Conservation (phyloP, 441 rosid species). For the Macaranga tanarius region DNA sequence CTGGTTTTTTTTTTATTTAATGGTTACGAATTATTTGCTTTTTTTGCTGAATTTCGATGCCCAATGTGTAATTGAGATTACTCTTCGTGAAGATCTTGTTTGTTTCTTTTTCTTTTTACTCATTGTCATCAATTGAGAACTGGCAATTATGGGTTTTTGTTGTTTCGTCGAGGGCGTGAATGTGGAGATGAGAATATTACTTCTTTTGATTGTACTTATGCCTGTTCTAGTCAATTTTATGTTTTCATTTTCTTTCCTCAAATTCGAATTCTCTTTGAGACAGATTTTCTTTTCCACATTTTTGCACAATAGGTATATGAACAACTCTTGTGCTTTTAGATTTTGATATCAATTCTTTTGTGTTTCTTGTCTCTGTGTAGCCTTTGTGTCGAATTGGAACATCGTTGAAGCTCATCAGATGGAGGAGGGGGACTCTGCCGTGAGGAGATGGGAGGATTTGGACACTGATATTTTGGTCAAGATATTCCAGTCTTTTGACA, state of each 20-base stretch:
- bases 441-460: slow-evolving; percentile 80
- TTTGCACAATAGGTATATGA: background rate
- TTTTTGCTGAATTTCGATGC: background rate
- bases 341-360: background rate
- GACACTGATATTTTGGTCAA: slow-evolving; percentile 65
- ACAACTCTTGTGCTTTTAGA: background rate
- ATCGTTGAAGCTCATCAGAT: slow-evolving; percentile 25
- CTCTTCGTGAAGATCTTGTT: background rate
- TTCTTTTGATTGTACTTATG: background rate
- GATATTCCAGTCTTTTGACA: slow-evolving; percentile 56
- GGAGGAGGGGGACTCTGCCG: slow-evolving; percentile 44
- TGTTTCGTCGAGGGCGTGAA: background rate
- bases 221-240: background rate
- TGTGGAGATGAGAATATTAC: background rate
- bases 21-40: background rate
- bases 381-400: slow-evolving; percentile 27
- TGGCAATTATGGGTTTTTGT: background rate
- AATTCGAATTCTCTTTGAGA: background rate
- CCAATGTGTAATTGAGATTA: background rate
- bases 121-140: background rate
- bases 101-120: background rate
- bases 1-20: background rate
- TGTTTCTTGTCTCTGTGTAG: slow-evolving; percentile 20
- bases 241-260: background rate
- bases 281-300: background rate